These are phyloP conservation scores for Petunia secreta DNA, from an alignment of 257 asterid genomes.

Conservation along the genomic window DNA sequence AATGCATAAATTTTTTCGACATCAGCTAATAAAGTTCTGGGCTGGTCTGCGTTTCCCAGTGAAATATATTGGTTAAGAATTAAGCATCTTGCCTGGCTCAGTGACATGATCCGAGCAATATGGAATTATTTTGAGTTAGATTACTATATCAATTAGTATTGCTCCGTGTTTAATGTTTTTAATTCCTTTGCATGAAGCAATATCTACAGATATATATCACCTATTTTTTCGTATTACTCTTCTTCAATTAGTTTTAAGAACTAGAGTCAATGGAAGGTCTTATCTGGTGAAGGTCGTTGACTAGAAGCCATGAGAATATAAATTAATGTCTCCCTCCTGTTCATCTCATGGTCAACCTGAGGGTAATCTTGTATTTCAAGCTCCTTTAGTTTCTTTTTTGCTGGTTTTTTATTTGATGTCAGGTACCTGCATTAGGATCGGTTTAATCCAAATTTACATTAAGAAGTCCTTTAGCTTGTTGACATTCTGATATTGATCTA, in stretches of 20 bases:
- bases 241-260: background rate
- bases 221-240: no score
- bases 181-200: slow-evolving; percentile 5
- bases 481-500: no score
- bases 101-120: slow-evolving; percentile 21
- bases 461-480: no score
- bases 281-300: slow-evolving; percentile 24
- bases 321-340: background rate
- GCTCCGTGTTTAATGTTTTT: background rate
- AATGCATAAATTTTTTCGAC: background rate
- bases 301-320: background rate
- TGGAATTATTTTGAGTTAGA: slow-evolving; percentile 17
- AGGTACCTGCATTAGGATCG: no score
- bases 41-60: background rate
- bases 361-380: background rate
- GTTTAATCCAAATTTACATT: no score
- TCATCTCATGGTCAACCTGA: background rate
- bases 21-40: background rate
- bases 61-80: slow-evolving; percentile 2
- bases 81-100: background rate
- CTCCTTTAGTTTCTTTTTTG: background rate
- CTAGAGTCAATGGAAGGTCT: slow-evolving; percentile 8
- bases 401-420: no score
- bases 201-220: no score
- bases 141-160: background rate